Evolutionary conservation across 2,329 filamentous ascomycete species (phyloP).

Genomic region (Trichoderma sp.): DNA sequence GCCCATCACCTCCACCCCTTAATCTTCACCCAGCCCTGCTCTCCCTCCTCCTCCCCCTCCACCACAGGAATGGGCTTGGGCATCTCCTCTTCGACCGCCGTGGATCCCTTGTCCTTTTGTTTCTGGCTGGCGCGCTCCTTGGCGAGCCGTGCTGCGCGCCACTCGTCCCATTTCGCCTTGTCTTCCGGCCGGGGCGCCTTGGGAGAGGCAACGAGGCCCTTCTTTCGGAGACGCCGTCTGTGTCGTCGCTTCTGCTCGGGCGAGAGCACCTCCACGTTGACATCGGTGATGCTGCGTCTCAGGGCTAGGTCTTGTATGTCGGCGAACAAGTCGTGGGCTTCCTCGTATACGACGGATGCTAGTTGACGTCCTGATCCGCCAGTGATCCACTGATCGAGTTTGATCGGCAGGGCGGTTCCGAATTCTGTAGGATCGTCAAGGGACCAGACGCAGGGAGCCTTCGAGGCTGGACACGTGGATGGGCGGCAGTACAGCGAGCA

Average conservation of each 20-base stretch:
- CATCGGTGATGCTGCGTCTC: slow-evolving; percentile 49
- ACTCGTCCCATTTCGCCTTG: slow-evolving; percentile 48
- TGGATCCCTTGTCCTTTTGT: slow-evolving; percentile 45
- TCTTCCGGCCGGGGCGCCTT: slow-evolving; percentile 45
- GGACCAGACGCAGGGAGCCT: slow-evolving; percentile 55
- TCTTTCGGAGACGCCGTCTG: slow-evolving; percentile 54
- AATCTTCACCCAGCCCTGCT: slow-evolving; percentile 31
- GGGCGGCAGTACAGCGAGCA: slow-evolving; percentile 59
- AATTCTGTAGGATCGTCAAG: slow-evolving; percentile 61
- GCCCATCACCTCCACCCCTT: slow-evolving; percentile 31
- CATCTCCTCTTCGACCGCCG: slow-evolving; percentile 39
- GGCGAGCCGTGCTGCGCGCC: slow-evolving; percentile 47
- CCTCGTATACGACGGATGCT: slow-evolving; percentile 45
- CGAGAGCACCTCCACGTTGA: slow-evolving; percentile 49
- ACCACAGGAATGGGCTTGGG: slow-evolving; percentile 39
- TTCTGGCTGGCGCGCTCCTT: slow-evolving; percentile 46
- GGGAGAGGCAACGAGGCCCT: slow-evolving; percentile 46
- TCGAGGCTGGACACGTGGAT: slow-evolving; percentile 47
- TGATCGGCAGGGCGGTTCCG: slow-evolving; percentile 62
- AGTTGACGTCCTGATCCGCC: slow-evolving; percentile 52
- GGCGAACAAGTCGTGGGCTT: slow-evolving; percentile 50
- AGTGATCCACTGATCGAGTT: slow-evolving; percentile 63
- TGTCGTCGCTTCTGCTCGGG: slow-evolving; percentile 53
- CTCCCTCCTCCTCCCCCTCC: slow-evolving; percentile 37
- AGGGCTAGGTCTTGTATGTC: slow-evolving; percentile 52